phyloP scores from a whole-genome alignment of 495 filamentous ascomycete species.

The Oidiodendron maius region DNA sequence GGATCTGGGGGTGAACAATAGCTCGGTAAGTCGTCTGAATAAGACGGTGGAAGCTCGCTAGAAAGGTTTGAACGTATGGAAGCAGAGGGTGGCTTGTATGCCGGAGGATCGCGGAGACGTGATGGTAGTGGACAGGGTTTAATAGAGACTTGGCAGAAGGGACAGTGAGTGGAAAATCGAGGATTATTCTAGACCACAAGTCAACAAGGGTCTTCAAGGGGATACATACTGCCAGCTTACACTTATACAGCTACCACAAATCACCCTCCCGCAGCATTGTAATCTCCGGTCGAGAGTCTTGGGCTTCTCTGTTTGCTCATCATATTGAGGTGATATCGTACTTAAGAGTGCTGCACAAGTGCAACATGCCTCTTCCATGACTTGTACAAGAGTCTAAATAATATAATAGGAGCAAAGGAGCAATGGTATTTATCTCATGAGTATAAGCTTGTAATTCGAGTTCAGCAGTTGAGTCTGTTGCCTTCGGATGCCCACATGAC shows the following conservation, averaged over 20 bases:
- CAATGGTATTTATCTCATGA: no score
- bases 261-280: constrained; percentile 59
- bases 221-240: constrained; percentile 28
- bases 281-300: constrained; percentile 42
- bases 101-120: constrained; percentile 50
- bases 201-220: not conserved
- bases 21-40: constrained; percentile 31
- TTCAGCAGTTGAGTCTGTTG: no score
- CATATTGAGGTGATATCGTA: constrained; percentile 33
- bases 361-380: constrained; percentile 51
- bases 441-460: no score
- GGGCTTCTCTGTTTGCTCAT: constrained; percentile 51
- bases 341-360: constrained; percentile 57
- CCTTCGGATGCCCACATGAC: no score
- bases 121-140: constrained; percentile 46
- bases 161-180: constrained; percentile 66
- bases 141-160: constrained; percentile 49
- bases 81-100: constrained; percentile 40
- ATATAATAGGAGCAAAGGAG: no score
- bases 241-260: constrained; percentile 62
- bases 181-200: constrained; percentile 45
- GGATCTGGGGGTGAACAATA: constrained; percentile 29
- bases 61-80: constrained; percentile 18
- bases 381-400: no score
- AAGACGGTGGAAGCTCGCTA: constrained; percentile 17